phyloP scores from a whole-genome alignment of 495 filamentous ascomycete species.

The Trichoderma parareesei region DNA sequence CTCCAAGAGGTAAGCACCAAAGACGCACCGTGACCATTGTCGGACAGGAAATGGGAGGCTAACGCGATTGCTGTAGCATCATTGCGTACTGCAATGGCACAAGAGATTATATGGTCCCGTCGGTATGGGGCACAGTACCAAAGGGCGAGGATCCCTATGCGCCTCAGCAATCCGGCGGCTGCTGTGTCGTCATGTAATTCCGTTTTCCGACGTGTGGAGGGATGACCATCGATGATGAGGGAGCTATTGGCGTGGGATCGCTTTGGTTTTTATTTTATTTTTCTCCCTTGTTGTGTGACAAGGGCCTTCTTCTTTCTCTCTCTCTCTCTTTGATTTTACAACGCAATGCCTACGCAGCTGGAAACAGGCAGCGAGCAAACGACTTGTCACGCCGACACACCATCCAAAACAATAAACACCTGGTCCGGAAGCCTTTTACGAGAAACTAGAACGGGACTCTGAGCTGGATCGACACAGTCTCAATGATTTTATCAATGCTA shows the following conservation, averaged over 20 bases:
- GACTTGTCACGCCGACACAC: not conserved
- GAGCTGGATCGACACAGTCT: constrained; percentile 10
- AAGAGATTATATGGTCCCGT: constrained; percentile 97
- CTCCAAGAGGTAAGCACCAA: constrained; percentile 63
- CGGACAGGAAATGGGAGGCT: constrained; percentile 13
- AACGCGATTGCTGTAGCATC: constrained; percentile 49
- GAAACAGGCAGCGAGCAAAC: constrained; percentile 5
- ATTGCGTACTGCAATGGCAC: constrained; percentile 95
- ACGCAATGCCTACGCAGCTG: not conserved
- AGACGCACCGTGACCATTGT: not conserved
- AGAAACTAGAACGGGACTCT: constrained; percentile 8
- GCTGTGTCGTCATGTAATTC: constrained; percentile 85
- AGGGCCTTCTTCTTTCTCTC: not conserved
- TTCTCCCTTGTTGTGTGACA: not conserved
- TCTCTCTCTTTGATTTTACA: constrained; percentile 5
- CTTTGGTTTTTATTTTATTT: not conserved
- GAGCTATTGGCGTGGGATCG: not conserved
- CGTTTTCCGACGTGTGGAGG: not conserved
- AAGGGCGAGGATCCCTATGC: constrained; percentile 95
- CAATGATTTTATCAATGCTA: constrained; percentile 6
- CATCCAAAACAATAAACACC: not conserved
- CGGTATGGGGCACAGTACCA: constrained; percentile 88
- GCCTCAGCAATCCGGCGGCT: constrained; percentile 79
- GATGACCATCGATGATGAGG: constrained; percentile 4
- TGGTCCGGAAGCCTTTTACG: constrained; percentile 4